Evolutionary conservation across 129 eudicot species (phyloP), one percentile per base, ranked within the genome.

Genomic region (Oenanthe sinensis): DNA sequence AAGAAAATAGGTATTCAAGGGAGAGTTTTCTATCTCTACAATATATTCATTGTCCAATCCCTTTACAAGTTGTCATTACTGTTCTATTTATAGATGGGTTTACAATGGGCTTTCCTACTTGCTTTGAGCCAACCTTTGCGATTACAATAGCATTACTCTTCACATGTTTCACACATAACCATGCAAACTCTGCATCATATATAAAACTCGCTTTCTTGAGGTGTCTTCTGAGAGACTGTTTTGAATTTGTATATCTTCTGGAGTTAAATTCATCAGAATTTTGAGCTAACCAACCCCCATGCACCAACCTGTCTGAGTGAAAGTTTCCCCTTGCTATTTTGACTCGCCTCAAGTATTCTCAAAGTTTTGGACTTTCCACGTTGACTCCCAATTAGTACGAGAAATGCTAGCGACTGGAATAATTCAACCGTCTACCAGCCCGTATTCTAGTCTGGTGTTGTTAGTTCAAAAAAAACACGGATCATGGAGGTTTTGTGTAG

Each of bases 231-330:
- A 24, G 97, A 92, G 63, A 90, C 92, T 55, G 83, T 82, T 75
- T 90, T 87, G 70, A 88, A 96, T 58, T 82, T n/a, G 77, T 47
- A 96, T 92, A 76, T 92, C 93, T 88, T 92, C 90, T 2, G 99
- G 99, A 20, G 91, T 87, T 75, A 89, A 75, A 87, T 96, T n/a
- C 99, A 82, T 96, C 99, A 65, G 99, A 85, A 55, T 89, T 95
- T 54, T 96, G 99, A 73, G 95, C 97, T 79, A 96, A 79, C 99
- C 97, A 95, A 65, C 99, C 99, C 13, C 99, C 99, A 71, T n/a
- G n/a, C n/a, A n/a, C 98, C 97, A 50, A 92, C 97, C 90, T 96
- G 99, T 83, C 99, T 90, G 74, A 96, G 87, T 16, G 99, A 96
- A 36, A 96, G 91, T 67, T 96, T 96, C 63, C 99, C 97, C 75